phyloP scores from a whole-genome alignment of 495 filamentous ascomycete species.

The Articulospora tetracladia region DNA sequence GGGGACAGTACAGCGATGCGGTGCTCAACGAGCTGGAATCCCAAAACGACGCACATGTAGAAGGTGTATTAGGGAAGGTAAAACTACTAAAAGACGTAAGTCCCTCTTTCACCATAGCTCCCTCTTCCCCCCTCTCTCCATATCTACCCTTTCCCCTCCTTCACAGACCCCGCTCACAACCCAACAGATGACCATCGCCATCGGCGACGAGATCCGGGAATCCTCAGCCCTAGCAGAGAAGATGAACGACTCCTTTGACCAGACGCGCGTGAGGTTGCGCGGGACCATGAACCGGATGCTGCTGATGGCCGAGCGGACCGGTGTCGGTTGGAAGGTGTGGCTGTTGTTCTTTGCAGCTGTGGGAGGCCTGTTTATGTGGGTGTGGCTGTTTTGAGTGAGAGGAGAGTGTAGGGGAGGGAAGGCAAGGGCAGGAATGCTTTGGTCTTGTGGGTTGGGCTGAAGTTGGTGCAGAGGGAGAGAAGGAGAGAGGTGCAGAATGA shows the following conservation, averaged over 20 bases:
- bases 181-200: constrained; percentile 79
- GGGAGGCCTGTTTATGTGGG: constrained; percentile 77
- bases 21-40: constrained; percentile 91
- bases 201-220: constrained; percentile 90
- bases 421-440: background rate
- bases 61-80: constrained; percentile 88
- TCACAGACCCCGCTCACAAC: too few relatives aligned
- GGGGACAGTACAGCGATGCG: constrained; percentile 90
- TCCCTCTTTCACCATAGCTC: too few relatives aligned
- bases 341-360: constrained; percentile 79
- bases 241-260: constrained; percentile 90
- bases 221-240: constrained; percentile 78
- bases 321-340: constrained; percentile 94
- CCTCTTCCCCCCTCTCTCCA: background rate
- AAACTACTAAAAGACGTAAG: constrained; percentile 86
- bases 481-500: background rate
- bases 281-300: constrained; percentile 98
- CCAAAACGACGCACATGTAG: constrained; percentile 89
- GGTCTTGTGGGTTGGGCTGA: too few relatives aligned
- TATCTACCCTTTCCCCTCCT: background rate
- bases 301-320: constrained; percentile 88
- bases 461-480: background rate
- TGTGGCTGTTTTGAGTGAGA: constrained; percentile 69
- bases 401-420: background rate
- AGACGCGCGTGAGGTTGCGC: constrained; percentile 69